phyloP scores from a whole-genome alignment of 2,329 filamentous ascomycete species.

The Fusarium napiforme region DNA sequence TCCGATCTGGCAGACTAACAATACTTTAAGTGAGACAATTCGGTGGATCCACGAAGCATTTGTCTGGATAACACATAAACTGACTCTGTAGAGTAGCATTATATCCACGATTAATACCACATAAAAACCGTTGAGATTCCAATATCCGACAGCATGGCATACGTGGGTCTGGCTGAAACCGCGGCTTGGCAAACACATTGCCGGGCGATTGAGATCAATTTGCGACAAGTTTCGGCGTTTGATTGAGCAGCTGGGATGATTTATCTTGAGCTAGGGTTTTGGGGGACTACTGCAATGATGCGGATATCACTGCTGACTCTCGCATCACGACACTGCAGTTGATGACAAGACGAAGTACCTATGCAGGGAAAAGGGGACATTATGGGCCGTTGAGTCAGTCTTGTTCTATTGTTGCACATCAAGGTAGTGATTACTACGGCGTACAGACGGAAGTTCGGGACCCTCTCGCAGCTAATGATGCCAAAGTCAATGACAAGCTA shows the following conservation, averaged over 20 bases:
- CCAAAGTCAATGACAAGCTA: not conserved
- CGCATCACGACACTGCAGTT: accelerated
- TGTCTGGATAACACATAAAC: not conserved
- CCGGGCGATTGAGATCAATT: not conserved
- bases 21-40: not conserved
- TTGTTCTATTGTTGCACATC: too few relatives aligned
- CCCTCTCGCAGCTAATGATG: too few relatives aligned
- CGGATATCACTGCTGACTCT: not conserved
- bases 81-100: not conserved
- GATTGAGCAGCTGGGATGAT: not conserved
- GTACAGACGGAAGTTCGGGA: accelerated
- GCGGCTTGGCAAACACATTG: not conserved
- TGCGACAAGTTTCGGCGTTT: not conserved
- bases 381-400: not conserved
- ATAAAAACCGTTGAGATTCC: not conserved
- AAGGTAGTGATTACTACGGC: too few relatives aligned
- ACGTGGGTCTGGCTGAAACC: not conserved
- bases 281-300: too few relatives aligned
- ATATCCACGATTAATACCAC: not conserved
- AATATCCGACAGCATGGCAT: not conserved
- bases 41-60: not conserved
- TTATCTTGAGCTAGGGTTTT: too few relatives aligned
- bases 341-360: accelerated
- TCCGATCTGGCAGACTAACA: not conserved
- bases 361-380: not conserved